Evolutionary conservation across 1,139 yeast genomes (phyloP).

Genomic region (Pichia inconspicua): DNA sequence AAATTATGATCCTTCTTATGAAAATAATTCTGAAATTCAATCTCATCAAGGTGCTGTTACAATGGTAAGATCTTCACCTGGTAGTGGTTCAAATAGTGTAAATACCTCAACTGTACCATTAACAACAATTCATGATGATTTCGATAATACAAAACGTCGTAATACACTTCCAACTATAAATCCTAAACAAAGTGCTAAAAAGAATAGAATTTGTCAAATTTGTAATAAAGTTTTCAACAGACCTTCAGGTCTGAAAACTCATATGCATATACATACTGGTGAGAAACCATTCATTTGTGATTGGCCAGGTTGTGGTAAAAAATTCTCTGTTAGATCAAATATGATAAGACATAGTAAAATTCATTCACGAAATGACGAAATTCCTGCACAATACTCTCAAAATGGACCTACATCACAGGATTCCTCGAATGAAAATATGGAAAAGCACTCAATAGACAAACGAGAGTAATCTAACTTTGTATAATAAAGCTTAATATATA

Average conservation of each 20-base stretch:
- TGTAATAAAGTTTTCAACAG: conserved; percentile 74
- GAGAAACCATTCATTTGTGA: conserved; percentile 71
- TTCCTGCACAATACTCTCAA: background rate
- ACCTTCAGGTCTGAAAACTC: conserved; percentile 75
- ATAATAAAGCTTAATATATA: too few species aligned
- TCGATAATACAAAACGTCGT: background rate
- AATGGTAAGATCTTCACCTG: background rate
- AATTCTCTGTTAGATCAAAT: conserved; percentile 74
- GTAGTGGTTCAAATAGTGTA: background rate
- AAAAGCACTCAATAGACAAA: too few species aligned
- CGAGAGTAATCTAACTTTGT: too few species aligned
- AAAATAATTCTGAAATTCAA: background rate
- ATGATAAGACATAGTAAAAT: conserved; percentile 70
- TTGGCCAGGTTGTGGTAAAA: conserved; percentile 57
- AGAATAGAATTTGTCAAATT: conserved; percentile 45
- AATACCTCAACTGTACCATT: background rate
- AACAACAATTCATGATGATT: background rate
- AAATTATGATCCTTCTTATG: background rate
- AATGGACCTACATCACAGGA: background rate
- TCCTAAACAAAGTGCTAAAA: background rate
- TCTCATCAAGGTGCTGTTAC: background rate
- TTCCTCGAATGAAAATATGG: background rate
- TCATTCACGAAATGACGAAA: conserved; percentile 35
- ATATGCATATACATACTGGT: conserved; percentile 79
- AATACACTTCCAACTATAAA: conserved; percentile 2